A percentile compares a stretch with the other conserved stretches of the same genome.
phyloP scores from a whole-genome alignment of 371 early-diverging fungal genomes.

The Mucor racemosus region DNA sequence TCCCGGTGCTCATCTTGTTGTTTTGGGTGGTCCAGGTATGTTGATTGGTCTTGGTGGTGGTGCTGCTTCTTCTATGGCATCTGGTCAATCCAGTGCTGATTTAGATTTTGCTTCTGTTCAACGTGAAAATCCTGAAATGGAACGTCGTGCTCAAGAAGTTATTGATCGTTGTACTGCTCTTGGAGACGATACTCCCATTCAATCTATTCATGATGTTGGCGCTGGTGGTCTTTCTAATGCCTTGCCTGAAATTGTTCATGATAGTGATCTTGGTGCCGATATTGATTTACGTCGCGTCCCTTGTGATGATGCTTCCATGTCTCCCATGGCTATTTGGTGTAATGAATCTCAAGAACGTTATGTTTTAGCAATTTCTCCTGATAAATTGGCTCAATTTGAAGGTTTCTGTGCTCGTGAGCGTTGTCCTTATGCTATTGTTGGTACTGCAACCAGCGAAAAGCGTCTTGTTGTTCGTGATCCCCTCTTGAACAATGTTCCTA shows the following conservation, averaged over 20 bases:
- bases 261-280: slow-evolving; percentile 86
- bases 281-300: slow-evolving; percentile 91
- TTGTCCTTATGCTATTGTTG: slow-evolving; percentile 91
- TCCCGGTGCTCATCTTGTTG: slow-evolving; percentile 84
- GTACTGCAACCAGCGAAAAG: slow-evolving; percentile 86
- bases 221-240: slow-evolving; percentile 98
- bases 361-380: slow-evolving; percentile 84
- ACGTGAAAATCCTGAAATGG: slow-evolving; percentile 98
- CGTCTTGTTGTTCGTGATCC: slow-evolving; percentile 82
- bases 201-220: slow-evolving; percentile 97
- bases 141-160: slow-evolving; percentile 95
- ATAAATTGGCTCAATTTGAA: slow-evolving; percentile 70
- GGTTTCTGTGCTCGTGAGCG: slow-evolving; percentile 89
- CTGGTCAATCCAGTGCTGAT: slow-evolving; percentile 86
- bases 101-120: slow-evolving; percentile 97
- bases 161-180: slow-evolving; percentile 90
- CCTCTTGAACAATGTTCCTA: slow-evolving; percentile 68
- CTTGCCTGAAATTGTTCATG: slow-evolving; percentile 96
- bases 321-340: slow-evolving; percentile 99
- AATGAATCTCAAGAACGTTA: slow-evolving; percentile 98
- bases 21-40: slow-evolving; percentile 96
- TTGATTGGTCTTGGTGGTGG: slow-evolving; percentile 98
- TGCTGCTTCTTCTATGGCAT: slow-evolving; percentile 94
- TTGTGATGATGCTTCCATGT: slow-evolving; percentile 88
- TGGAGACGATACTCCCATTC: slow-evolving; percentile 83